Evolutionary conservation across 495 filamentous ascomycete species (phyloP), one percentile per base, ranked within the genome.

Genomic region (Choiromyces venosus): DNA sequence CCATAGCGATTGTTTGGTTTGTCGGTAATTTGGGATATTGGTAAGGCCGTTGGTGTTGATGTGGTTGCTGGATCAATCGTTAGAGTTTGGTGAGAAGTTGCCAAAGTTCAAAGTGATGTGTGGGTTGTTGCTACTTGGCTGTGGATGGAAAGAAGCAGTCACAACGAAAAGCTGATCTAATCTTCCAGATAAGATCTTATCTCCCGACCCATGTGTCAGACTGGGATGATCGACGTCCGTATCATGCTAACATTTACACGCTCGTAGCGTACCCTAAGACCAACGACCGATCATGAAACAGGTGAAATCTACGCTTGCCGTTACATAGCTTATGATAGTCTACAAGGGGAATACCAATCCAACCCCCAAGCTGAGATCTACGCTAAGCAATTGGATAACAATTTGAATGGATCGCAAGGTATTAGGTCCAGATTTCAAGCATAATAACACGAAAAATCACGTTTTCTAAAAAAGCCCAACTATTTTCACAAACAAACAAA

Each of bases 1-100:
- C 76, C 80, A 81, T 81, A 77, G 71, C 65, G 37, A 56, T 71
- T 70, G 64, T 67, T 78, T n/a, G n/a, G 37, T 67, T 73, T 69
- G 39, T 73, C 74, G 37, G 66, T 77, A 56, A 66, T 69, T 72
- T 56, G 66, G 37, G 33, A 33, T 77, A 69, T 35, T 73, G 52
- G 74, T 76, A 37, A 74, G 56, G 71, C 66, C 39, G 75, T 67
- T 67, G 37, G 66, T 73, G 69, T 66, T 73, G 75, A 37, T 76
- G 66, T 40, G 52, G 71, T 66, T 77, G 65, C 46, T 77, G 44
- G 65, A 70, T 67, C 33, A 38, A 65, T 69, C 37, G 46, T 56
- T 67, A 56, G 40, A 65, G 65, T 37, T 68, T 68, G 42, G 35
- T 40, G 46, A 40, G 75, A 76, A 77, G 69, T 64, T 70, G 37